phyloP scores from a whole-genome alignment of 2,329 filamentous ascomycete genomes.

The Teratosphaeria gauchensis region DNA sequence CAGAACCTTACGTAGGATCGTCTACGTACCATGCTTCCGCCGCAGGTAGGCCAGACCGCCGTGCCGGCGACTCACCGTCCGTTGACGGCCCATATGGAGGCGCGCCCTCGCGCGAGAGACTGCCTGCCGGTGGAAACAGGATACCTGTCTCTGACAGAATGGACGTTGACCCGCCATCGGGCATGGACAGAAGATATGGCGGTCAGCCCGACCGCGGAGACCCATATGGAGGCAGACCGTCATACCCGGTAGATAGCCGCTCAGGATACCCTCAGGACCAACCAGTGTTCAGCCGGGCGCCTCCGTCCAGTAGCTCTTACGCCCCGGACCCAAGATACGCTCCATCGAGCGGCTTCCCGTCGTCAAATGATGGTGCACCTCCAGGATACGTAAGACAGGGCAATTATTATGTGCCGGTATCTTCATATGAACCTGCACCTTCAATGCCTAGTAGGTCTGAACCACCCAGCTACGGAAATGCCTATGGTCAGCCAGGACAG shows the following conservation, averaged over 20 bases:
- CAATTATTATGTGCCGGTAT: conserved; percentile 25
- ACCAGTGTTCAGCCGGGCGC: conserved; percentile 14
- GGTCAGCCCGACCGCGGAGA: conserved; percentile 2
- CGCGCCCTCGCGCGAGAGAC: conserved; percentile 7
- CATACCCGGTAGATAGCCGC: conserved; percentile 12
- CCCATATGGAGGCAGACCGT: conserved; percentile 5
- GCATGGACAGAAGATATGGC: conserved; percentile 9
- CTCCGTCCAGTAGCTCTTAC: conserved; percentile 17
- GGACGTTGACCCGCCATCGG: conserved; percentile 19
- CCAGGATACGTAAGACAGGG: conserved; percentile 26
- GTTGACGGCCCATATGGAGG: conserved; percentile 21
- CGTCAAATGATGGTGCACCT: conserved; percentile 20
- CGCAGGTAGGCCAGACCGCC: conserved; percentile 31
- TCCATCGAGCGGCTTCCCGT: conserved; percentile 14
- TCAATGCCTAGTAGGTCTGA: conserved; percentile 18
- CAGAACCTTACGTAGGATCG: conserved; percentile 22
- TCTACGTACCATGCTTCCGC: conserved; percentile 36
- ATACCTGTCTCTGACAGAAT: conserved; percentile 11
- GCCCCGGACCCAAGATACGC: conserved; percentile 23
- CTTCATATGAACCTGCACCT: conserved; percentile 15
- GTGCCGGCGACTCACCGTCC: conserved; percentile 27
- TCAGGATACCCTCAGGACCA: conserved; percentile 13
- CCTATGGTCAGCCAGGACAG: conserved; percentile 13
- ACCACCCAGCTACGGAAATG: conserved; percentile 10
- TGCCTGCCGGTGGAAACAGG: conserved; percentile 5